Conservation (phyloP, 2,329 filamentous ascomycete species). For the Cordyceps farinosa region DNA sequence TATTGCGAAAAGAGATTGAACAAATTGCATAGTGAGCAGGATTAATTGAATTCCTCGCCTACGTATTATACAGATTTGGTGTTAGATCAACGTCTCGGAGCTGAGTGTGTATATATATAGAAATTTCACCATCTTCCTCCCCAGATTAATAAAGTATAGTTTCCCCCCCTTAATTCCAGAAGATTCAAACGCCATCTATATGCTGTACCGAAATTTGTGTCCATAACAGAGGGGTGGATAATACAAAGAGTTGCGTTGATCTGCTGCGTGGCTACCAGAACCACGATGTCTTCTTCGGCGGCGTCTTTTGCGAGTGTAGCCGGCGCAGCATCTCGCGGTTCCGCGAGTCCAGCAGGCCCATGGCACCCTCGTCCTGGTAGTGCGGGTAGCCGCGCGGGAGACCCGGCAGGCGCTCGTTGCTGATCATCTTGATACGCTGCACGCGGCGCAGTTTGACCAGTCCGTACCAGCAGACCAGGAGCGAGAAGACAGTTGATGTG, state of each 20-base stretch:
- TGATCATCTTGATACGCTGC: conserved; percentile 81
- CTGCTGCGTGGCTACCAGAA: conserved; percentile 20
- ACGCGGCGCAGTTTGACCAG: conserved; percentile 79
- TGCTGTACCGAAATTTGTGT: neutral
- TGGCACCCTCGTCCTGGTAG: conserved; percentile 47
- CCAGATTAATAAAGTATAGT: neutral
- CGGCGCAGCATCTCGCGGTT: conserved; percentile 53
- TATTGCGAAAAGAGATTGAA: neutral
- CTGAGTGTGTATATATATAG: conserved; percentile 3
- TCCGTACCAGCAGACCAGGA: conserved; percentile 78
- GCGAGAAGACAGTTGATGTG: conserved; percentile 67
- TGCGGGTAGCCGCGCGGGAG: conserved; percentile 40
- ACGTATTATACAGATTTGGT: neutral
- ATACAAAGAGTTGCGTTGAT: neutral
- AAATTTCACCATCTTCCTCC: neutral
- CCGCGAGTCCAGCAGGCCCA: conserved; percentile 49
- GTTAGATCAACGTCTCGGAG: neutral
- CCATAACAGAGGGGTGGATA: neutral
- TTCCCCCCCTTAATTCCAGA: neutral
- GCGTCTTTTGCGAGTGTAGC: conserved; percentile 47
- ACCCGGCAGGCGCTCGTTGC: conserved; percentile 36
- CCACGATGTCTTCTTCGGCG: conserved; percentile 34
- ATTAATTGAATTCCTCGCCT: neutral
- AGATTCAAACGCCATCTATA: conserved; percentile 16
- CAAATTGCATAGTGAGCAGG: neutral